Evolutionary conservation across 495 filamentous ascomycete genomes (phyloP), one percentile per base, ranked within the genome.

Genomic region (Glarea lozoyensis): DNA sequence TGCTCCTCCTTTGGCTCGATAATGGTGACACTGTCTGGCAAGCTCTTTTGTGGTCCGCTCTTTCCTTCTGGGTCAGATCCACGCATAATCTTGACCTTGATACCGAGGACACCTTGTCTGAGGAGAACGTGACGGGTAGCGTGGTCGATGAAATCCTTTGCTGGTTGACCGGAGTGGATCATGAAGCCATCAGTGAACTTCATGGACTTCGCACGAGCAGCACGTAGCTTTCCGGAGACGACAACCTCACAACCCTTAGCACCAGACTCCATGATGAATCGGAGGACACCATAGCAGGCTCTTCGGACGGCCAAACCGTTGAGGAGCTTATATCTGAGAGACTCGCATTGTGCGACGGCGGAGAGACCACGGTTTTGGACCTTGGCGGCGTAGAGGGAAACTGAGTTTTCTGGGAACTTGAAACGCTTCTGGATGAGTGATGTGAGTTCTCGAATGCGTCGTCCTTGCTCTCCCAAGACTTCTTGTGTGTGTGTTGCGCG

Each of bases 11-110:
- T 98, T 69, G 92, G 92, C 79, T 97, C 93, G 69, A 96, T 94
- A 73, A 98, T 87, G 61, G 88, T 96, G 65, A 98, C 92, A 64
- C 87, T 85, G 70, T 98, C 92, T 52, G 92, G 92, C 45, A 98
- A 82, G 54, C 88, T 82, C 77, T 97, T 96, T 69, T 86, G 82
- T 50, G 90, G 88, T 53, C 93, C 93, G 60, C 84, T 76, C 81
- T 98, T 98, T 79, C 90, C 90, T 74, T 98, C 92, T 62, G 93
- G 92, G 74, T 98, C 92, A 61, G 84, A 92, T 61, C 93, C 93
- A 67, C 92, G 92, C 92, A 98, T 98, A 75, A 98, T 98, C 88
- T 98, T 98, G 65, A 98, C 92, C 79, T 98, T 98, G 80, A 98
- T 97, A 73, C 92, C 92, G 46, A 98, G 78, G 53, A 98, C 92